Base-by-base conservation (phyloP, 306 rosid genomes). In the Quercus aquifolioides region DNA sequence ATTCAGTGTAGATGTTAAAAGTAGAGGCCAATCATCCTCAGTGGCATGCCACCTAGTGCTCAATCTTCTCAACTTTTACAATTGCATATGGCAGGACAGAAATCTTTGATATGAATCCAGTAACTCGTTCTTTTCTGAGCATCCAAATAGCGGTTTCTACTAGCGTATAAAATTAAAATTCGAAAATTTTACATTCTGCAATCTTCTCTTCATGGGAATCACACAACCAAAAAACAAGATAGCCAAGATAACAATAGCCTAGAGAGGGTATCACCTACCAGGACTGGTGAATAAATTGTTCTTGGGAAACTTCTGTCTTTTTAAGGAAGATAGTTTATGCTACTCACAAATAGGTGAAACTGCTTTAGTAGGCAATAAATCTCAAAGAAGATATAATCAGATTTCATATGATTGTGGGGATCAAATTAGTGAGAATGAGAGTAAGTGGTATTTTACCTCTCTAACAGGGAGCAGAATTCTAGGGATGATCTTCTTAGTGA, bases 391-490 rank as follows among this genome's bases (percentile, higher is more conserved):
- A 73, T 43, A 49, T 17, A 57, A 73, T 56, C 68, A 12, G 17
- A 49, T 49, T 3, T 49, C 10, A 1, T 52, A 20, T 10, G 21
- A 62, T 51, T 49, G 65, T 69, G 69, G 46, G 25, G 84, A 75
- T 56, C 26, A 75, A 79, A 75, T 70, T 55, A 38, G 69, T 9
- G 41, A 81, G 73, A 51, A 68, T 19, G 49, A 59, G 58, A 78
- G 74, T 21, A 70, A 74, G 60, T 19, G 73, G 49, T 52, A 63
- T 69, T 73, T 87, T 41, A 90, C 97, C 97, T 90, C 82, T 81
- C 74, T 17, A 51, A 54, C 70, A 14, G 21, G 54, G 57, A 67
- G 60, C 55, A 74, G 85, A 17, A 76, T 83, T 55, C 77, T 71
- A 4, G 86, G 74, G 51, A 73, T 26, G 63, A 31, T 79, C 67